These are phyloP conservation scores for Mrakia hoshinonis DNA, from an alignment of 768 basidiomycete genomes.

Conservation along the genomic window DNA sequence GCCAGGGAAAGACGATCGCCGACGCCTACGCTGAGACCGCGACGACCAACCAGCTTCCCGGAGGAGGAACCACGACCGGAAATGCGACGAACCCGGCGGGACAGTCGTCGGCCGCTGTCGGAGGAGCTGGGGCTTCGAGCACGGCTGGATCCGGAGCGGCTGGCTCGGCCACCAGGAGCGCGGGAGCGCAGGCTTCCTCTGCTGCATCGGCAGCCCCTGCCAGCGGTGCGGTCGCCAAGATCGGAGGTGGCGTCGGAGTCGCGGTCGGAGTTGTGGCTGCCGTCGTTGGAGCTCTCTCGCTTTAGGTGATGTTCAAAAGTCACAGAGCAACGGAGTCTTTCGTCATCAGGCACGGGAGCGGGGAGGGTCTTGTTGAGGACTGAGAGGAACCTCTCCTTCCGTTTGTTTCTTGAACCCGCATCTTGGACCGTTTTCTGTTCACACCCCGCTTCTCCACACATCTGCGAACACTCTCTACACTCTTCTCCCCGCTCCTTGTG, in stretches of 20 bases:
- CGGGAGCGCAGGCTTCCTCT: no score
- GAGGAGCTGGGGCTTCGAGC: neutral
- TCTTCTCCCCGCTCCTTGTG: no score
- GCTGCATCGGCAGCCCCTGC: neutral
- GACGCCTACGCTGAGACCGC: slow-evolving; percentile 79
- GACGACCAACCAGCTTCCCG: slow-evolving; percentile 46
- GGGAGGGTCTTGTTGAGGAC: neutral
- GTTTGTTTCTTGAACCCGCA: no score
- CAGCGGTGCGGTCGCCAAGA: neutral
- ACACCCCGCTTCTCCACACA: no score
- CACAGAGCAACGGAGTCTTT: neutral
- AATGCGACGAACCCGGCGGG: slow-evolving; percentile 11
- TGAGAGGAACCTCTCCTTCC: no score
- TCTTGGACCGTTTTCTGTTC: no score
- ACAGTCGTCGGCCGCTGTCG: slow-evolving; percentile 10
- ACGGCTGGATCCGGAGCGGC: neutral
- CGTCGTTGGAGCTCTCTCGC: neutral
- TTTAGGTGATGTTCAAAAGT: no score
- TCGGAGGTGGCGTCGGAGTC: neutral
- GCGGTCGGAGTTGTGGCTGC: neutral
- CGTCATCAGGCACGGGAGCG: neutral
- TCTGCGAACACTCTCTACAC: no score
- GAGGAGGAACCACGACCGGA: neutral
- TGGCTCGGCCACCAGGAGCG: no score
- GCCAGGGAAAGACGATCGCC: slow-evolving; percentile 51